Evolutionary conservation across 2,329 filamentous ascomycete genomes (phyloP).

Genomic region (Didymella lethalis): DNA sequence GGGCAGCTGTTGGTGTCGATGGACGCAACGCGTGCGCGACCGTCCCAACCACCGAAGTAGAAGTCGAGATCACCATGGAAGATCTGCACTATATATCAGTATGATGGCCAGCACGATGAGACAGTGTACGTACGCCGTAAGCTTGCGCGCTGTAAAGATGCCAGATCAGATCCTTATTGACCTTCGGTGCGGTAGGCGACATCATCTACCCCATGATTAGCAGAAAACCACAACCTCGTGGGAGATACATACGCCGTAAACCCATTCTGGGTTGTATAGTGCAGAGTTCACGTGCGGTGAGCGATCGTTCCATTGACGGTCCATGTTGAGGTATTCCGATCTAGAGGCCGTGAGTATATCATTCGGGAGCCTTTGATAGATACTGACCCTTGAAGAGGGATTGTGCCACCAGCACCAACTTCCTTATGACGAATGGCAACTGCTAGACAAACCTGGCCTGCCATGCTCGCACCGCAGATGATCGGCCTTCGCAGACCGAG

Average conservation of each 20-base stretch:
- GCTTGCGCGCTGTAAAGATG: conserved; percentile 60
- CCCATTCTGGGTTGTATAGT: conserved; percentile 59
- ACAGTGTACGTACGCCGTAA: conserved; percentile 49
- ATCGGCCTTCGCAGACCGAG: conserved; percentile 57
- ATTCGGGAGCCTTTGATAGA: conserved; percentile 20
- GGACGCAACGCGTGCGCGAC: conserved; percentile 52
- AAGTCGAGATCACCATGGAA: conserved; percentile 62
- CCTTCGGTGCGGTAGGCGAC: conserved; percentile 55
- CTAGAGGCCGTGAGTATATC: conserved; percentile 22
- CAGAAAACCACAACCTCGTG: fast-evolving
- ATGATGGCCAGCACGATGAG: too few species aligned
- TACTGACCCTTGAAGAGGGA: conserved; percentile 56
- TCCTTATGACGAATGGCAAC: conserved; percentile 58
- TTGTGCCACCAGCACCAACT: conserved; percentile 57
- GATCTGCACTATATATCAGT: conserved; percentile 38
- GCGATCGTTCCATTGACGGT: conserved; percentile 56
- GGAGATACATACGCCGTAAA: conserved; percentile 51
- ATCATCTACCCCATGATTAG: conserved; percentile 50
- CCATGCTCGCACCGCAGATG: conserved; percentile 61
- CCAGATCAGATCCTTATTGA: conserved; percentile 60
- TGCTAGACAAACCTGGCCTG: conserved; percentile 58
- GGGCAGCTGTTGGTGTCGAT: conserved; percentile 61
- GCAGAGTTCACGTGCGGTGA: conserved; percentile 59
- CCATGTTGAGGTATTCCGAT: conserved; percentile 54
- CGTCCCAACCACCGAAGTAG: conserved; percentile 61